phyloP scores from a whole-genome alignment of 108 stramenopile species.

The Skeletonema tropicum region DNA sequence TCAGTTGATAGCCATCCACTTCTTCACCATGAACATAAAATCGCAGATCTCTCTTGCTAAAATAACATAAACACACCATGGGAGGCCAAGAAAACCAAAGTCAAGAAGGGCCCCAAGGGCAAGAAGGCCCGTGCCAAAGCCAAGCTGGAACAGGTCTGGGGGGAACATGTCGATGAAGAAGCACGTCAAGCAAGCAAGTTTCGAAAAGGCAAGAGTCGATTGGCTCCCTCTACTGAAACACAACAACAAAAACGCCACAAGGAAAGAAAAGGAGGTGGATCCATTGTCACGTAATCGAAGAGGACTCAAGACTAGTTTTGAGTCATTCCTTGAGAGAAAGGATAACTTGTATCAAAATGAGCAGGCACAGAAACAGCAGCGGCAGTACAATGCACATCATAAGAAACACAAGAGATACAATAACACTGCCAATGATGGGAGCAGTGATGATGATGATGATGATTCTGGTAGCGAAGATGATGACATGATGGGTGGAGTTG shows the following conservation, averaged over 20 bases:
- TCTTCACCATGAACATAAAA: too few species aligned
- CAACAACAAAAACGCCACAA: neutral
- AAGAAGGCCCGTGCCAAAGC: constrained; percentile 86
- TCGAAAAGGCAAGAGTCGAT: constrained; percentile 65
- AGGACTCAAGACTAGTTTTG: constrained; percentile 4
- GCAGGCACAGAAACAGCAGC: constrained; percentile 1
- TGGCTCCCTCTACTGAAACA: too few species aligned
- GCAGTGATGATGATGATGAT: constrained; percentile 29
- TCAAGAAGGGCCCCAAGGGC: constrained; percentile 82
- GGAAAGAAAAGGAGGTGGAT: constrained; percentile 3
- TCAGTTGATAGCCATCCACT: constrained; percentile 4
- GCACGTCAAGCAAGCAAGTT: constrained; percentile 31
- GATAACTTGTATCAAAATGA: neutral
- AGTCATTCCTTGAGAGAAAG: neutral
- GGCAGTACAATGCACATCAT: neutral
- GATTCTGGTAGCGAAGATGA: constrained; percentile 8
- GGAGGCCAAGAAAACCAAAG: constrained; percentile 21
- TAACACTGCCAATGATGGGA: neutral
- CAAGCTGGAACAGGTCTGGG: constrained; percentile 87
- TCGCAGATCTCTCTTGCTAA: neutral
- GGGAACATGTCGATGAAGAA: constrained; percentile 64
- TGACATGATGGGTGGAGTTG: constrained; percentile 13
- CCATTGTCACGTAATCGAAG: neutral
- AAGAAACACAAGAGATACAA: constrained; percentile 16
- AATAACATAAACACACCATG: constrained; percentile 1